Evolutionary conservation across 164 flowering plant species (phyloP).

Genomic region (Dillenia turbinata): DNA sequence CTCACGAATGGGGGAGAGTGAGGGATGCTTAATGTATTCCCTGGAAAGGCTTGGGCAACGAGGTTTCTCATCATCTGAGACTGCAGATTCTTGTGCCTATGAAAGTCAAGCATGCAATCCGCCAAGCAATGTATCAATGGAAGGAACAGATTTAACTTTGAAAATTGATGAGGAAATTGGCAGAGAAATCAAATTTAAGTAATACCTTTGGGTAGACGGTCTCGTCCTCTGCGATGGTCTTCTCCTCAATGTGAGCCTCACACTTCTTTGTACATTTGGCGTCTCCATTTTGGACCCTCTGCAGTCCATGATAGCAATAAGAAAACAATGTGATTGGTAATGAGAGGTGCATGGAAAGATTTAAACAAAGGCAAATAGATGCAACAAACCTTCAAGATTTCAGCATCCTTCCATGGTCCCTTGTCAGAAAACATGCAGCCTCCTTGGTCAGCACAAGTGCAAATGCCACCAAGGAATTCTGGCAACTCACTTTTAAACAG

Average conservation of each 20-base stretch:
- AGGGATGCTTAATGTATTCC: slow-evolving; percentile 17
- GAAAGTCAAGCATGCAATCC: slow-evolving; percentile 11
- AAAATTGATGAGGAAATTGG: too few species aligned
- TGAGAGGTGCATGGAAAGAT: neutral
- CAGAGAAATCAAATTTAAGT: too few species aligned
- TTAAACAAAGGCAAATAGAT: too few species aligned
- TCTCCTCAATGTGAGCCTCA: slow-evolving; percentile 38
- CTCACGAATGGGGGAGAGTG: slow-evolving; percentile 50
- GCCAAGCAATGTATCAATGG: neutral
- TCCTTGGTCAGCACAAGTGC: slow-evolving; percentile 21
- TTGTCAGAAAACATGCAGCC: slow-evolving; percentile 23
- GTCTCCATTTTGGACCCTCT: slow-evolving; percentile 70
- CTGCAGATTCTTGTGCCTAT: slow-evolving; percentile 11
- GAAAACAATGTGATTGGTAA: neutral
- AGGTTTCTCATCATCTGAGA: slow-evolving; percentile 13
- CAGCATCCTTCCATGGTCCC: slow-evolving; percentile 24
- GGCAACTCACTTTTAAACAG: slow-evolving; percentile 21
- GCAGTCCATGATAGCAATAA: slow-evolving; percentile 2
- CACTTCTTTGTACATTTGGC: slow-evolving; percentile 37
- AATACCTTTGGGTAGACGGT: slow-evolving; percentile 37
- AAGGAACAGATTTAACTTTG: too few species aligned
- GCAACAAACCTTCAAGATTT: slow-evolving; percentile 13
- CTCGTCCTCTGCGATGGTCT: slow-evolving; percentile 56
- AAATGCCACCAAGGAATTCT: slow-evolving; percentile 20
- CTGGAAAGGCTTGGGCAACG: slow-evolving; percentile 14